Percentiles rank a stretch among this genome's conserved stretches.
phyloP scores from a whole-genome alignment of 495 filamentous ascomycete species.

The Aspergillus campestris region DNA sequence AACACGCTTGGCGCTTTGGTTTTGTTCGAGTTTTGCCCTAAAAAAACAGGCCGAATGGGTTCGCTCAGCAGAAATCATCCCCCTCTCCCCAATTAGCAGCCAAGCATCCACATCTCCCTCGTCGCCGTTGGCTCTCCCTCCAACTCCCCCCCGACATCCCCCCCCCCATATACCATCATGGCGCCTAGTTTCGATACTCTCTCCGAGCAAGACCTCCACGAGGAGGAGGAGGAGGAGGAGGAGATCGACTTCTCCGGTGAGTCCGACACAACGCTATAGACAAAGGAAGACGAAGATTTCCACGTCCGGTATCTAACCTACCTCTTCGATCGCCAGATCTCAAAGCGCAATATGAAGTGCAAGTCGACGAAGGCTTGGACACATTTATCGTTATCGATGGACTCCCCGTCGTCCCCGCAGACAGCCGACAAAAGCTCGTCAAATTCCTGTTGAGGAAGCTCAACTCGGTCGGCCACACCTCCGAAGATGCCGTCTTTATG shows the following conservation, averaged over 20 bases:
- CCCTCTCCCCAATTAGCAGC: slow-evolving; percentile 4
- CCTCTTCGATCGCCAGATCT: slow-evolving; percentile 52
- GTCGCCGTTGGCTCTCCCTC: not conserved
- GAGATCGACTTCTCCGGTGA: slow-evolving; percentile 84
- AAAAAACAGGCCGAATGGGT: slow-evolving; percentile 26
- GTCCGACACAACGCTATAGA: slow-evolving; percentile 7
- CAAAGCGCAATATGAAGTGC: slow-evolving; percentile 85
- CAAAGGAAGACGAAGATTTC: too few relatives aligned
- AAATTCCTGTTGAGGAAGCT: slow-evolving; percentile 93
- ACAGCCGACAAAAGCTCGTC: slow-evolving; percentile 78
- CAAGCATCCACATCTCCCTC: slow-evolving; percentile 7
- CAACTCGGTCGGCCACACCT: slow-evolving; percentile 69
- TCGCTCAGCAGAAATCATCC: slow-evolving; percentile 13
- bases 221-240: slow-evolving; percentile 82
- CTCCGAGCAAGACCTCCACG: slow-evolving; percentile 72
- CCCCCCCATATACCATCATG: slow-evolving; percentile 38
- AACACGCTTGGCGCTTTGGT: slow-evolving; percentile 22
- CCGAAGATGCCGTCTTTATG: slow-evolving; percentile 87
- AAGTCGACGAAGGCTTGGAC: slow-evolving; percentile 90
- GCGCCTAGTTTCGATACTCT: slow-evolving; percentile 66
- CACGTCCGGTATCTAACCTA: not conserved
- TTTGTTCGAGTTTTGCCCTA: slow-evolving; percentile 32
- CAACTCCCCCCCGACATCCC: not conserved
- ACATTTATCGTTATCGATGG: slow-evolving; percentile 94
- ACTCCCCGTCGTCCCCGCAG: slow-evolving; percentile 73